phyloP scores from a whole-genome alignment of 768 basidiomycete species.

The Tremella fuciformis region DNA sequence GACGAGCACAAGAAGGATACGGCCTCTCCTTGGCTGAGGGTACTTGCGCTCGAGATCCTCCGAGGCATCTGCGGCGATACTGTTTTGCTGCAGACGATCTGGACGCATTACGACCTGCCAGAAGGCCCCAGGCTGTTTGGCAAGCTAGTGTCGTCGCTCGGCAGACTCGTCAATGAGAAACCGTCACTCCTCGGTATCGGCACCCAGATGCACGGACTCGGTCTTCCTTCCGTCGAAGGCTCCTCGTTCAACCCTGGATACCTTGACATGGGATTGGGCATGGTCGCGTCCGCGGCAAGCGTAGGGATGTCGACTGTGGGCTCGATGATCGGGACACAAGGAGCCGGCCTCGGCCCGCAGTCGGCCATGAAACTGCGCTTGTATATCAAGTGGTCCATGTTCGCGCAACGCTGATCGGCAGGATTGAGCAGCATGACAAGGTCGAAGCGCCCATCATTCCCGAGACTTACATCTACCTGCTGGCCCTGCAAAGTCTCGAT shows the following conservation, averaged over 20 bases:
- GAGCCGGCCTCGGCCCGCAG: conserved; percentile 69
- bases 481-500: conserved; percentile 81
- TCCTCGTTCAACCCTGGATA: conserved; percentile 27
- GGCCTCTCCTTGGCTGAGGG: conserved; percentile 76
- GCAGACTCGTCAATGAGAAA: conserved; percentile 82
- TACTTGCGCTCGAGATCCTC: conserved; percentile 88
- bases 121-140: conserved; percentile 46
- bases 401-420: conserved; percentile 46
- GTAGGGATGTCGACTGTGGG: conserved; percentile 79
- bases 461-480: conserved; percentile 87
- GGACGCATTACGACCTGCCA: conserved; percentile 33
- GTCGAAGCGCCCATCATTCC: conserved; percentile 91
- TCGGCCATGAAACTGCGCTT: conserved; percentile 83
- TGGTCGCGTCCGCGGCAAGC: conserved; percentile 77
- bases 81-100: conserved; percentile 35
- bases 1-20: conserved; percentile 30
- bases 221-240: conserved; percentile 53
- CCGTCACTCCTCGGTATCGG: conserved; percentile 75
- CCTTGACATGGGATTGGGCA: conserved; percentile 57
- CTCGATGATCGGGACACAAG: conserved; percentile 73
- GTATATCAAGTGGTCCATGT: conserved; percentile 55
- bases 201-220: conserved; percentile 77
- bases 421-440: conserved; percentile 98
- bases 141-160: conserved; percentile 75
- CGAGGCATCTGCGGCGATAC: conserved; percentile 57